Conservation (phyloP, 1,284 basidiomycete genomes). For the Tylopilus orsonianus region DNA sequence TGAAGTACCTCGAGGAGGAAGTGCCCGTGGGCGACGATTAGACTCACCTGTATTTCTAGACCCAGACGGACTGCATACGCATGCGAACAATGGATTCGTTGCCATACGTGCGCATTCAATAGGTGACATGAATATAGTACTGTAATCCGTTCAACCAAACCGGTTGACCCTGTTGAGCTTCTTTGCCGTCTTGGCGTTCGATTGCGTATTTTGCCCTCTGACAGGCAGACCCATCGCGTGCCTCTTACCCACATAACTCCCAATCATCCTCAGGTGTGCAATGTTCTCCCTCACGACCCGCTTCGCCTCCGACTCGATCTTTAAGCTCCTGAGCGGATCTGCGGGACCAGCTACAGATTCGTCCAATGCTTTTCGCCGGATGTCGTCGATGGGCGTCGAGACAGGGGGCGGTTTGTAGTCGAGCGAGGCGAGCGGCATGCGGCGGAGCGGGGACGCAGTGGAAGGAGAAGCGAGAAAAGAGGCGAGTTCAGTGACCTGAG, state of each 20-base stretch:
- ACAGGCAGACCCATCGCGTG: conserved; percentile 90
- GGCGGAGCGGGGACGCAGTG: conserved; percentile 61
- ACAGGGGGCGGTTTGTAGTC: conserved; percentile 49
- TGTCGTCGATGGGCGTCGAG: conserved; percentile 43
- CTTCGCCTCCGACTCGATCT: conserved; percentile 81
- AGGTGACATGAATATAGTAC: conserved; percentile 12
- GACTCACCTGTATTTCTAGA: conserved; percentile 29
- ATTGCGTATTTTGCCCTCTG: conserved; percentile 85
- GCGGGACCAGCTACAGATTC: conserved; percentile 26
- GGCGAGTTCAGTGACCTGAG: conserved; percentile 80
- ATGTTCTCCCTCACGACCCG: conserved; percentile 85
- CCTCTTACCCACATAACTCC: conserved; percentile 82
- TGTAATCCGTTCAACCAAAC: conserved; percentile 33
- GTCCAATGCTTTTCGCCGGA: conserved; percentile 32
- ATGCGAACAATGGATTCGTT: conserved; percentile 4
- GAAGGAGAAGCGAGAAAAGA: conserved; percentile 87
- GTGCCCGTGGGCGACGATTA: conserved; percentile 80
- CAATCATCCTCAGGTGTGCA: conserved; percentile 86
- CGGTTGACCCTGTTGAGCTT: conserved; percentile 77
- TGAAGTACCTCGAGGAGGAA: conserved; percentile 95
- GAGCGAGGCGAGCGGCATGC: conserved; percentile 59
- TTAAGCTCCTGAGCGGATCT: conserved; percentile 70
- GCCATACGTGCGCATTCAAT: neutral
- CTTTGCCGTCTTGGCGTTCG: conserved; percentile 82
- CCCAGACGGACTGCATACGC: neutral